phyloP scores from a whole-genome alignment of 2,329 filamentous ascomycete genomes.

The Gnomoniopsis sp. region DNA sequence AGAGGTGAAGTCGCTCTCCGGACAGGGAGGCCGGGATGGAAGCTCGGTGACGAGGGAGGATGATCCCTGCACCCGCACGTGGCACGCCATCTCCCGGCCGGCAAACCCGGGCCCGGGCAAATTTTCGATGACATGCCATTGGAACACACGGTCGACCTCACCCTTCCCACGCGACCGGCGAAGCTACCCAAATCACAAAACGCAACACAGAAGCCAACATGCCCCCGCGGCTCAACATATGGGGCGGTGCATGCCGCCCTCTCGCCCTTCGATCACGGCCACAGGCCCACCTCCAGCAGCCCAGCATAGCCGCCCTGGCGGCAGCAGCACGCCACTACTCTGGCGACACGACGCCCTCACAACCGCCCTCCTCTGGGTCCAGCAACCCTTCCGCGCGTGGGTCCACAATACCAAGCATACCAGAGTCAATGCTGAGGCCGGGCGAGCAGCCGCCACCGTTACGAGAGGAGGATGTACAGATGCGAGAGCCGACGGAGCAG shows the following conservation, averaged over 20 bases:
- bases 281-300: conserved; percentile 22
- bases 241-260: conserved; percentile 38
- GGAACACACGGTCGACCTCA: neutral
- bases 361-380: conserved; percentile 1
- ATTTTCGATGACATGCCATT: neutral
- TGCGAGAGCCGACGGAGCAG: conserved; percentile 33
- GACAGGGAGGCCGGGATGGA: neutral
- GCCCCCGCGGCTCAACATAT: conserved; percentile 53
- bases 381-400: conserved; percentile 2
- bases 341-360: conserved; percentile 20
- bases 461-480: conserved; percentile 31
- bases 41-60: neutral
- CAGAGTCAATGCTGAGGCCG: conserved; percentile 10
- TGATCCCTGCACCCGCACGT: neutral
- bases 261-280: conserved; percentile 37
- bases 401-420: conserved; percentile 8
- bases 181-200: no score
- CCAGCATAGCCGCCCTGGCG: conserved; percentile 24
- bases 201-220: conserved; percentile 33
- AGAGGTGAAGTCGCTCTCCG: neutral
- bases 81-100: no score
- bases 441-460: neutral
- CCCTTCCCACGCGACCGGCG: neutral
- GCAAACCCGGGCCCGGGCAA: neutral
- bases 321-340: conserved; percentile 28